A percentile compares a stretch with the other conserved stretches of the same genome.
phyloP scores from a whole-genome alignment of 2,329 filamentous ascomycete genomes.

The Aphanocladium album region DNA sequence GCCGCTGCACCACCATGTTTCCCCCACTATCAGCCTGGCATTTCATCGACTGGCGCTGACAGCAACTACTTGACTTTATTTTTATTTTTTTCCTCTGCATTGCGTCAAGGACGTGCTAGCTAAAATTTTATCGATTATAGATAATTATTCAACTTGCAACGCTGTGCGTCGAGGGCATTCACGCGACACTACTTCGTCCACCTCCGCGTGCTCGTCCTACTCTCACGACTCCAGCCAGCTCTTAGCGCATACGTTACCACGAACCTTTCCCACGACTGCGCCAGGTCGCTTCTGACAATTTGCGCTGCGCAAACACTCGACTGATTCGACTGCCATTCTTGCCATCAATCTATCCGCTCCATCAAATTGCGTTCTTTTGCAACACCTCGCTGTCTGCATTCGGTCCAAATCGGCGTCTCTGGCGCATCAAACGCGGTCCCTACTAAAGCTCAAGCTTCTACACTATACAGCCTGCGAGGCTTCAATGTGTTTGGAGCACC shows the following conservation, averaged over 20 bases:
- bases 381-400: not conserved
- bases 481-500: not conserved
- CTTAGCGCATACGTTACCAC: not conserved
- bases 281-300: not conserved
- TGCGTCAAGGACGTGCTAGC: too few species aligned
- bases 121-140: too few species aligned
- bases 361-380: too few species aligned
- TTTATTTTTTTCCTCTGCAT: not conserved
- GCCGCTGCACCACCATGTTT: not conserved
- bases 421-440: not conserved
- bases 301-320: not conserved
- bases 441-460: not conserved
- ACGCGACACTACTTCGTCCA: too few species aligned
- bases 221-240: not conserved
- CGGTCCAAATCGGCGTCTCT: not conserved
- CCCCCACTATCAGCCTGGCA: not conserved
- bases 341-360: too few species aligned
- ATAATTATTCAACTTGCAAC: too few species aligned
- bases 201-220: not conserved
- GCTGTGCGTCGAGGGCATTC: too few species aligned
- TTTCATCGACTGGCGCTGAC: constrained; percentile 9
- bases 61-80: not conserved
- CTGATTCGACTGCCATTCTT: not conserved
- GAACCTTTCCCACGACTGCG: not conserved
- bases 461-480: not conserved